Evolutionary conservation across 2,329 filamentous ascomycete genomes (phyloP), one percentile per base, ranked within the genome.

Genomic region (Neonectria ditissima): DNA sequence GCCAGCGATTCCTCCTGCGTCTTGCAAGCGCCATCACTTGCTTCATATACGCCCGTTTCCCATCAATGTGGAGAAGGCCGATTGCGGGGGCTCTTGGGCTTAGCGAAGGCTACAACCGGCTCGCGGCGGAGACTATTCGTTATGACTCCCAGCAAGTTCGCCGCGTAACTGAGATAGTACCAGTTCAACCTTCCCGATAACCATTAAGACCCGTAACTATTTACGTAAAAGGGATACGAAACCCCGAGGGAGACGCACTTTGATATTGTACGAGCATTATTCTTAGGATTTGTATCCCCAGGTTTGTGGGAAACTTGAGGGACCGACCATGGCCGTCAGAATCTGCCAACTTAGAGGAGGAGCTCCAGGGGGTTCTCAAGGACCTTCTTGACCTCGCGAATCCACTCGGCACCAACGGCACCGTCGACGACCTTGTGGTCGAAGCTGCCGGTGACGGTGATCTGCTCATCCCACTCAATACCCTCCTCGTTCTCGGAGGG

Each of bases 381-480:
- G 56, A 94, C 92, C 88, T 94, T 95, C 92, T 99, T 99, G 80
- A 99, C 85, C 85, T 97, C 96, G 81, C 89, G 90, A 82, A 99
- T 93, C 90, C 95, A 99, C 82, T 99, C 96, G 63, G 91, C 96
- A 77, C 96, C 97, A 62, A 98, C 92, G 43, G 94, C 96, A 69
- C 96, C 96, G 79, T 99, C 96, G 13, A 99, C 91, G 54, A 98
- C 94, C 88, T 97, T 97, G 90, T 99, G 96, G 86, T 99, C 96
- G 80, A 99, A 99, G 86, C 92, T 97, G 76, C 86, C 95, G 41
- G 94, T 98, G 63, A 99, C 91, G 66, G 92, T 89, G 76, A 99
- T 97, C 86, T 98, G 94, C 78, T 99, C 96, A 74, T 99, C 96
- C 92, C 93, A 99, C 80, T 93, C 93, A 50, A 97, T 89, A 65